Evolutionary conservation across 1,284 basidiomycete genomes (phyloP), one percentile per base, ranked within the genome.

Genomic region (Ustilago nuda): DNA sequence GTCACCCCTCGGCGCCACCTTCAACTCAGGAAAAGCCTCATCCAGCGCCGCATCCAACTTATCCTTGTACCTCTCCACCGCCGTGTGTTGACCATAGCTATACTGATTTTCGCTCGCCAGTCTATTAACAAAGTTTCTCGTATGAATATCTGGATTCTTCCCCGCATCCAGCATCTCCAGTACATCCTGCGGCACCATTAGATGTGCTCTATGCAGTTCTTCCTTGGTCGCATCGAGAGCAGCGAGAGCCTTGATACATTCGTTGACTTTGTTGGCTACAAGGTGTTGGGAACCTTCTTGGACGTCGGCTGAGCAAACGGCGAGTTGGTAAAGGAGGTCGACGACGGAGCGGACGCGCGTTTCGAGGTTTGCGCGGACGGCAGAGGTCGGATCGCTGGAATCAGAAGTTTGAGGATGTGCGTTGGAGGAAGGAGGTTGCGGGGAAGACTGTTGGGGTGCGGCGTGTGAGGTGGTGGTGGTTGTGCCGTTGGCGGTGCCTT

Each of bases 101-200:
- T 83, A 82, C 74, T 85, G 84, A 50, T 85, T 85, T 67, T 85
- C 83, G 59, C 71, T 76, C 15, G 78, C 80, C 37, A 85, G 68
- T 12, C 83, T 67, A 35, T 76, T 78, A 50, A 85, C 62, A 58
- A 83, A 80, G 45, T 78, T 74, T n/a, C 82, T 61, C 8, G 82
- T 83, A 36, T 84, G 82, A 35, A 76, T 78, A 66, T 85, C 84
- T 9, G 83, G 84, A 54, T 85, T 85, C 46, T 83, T 72, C 2
- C 84, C 84, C 19, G 69, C 66, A 39, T 85, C 84, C 15, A 85
- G 72, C 70, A 82, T 76, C 80, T 80, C 78, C 55, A 85, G 41
- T 17, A 82, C 80, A 27, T 85, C 82, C 19, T 79, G 72, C 0
- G 81, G 80, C 5, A 85, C 62, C 61, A 82, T 68, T 36, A 72